phyloP scores from a whole-genome alignment of 2,329 filamentous ascomycete genomes.

The Xylaria polymorpha region DNA sequence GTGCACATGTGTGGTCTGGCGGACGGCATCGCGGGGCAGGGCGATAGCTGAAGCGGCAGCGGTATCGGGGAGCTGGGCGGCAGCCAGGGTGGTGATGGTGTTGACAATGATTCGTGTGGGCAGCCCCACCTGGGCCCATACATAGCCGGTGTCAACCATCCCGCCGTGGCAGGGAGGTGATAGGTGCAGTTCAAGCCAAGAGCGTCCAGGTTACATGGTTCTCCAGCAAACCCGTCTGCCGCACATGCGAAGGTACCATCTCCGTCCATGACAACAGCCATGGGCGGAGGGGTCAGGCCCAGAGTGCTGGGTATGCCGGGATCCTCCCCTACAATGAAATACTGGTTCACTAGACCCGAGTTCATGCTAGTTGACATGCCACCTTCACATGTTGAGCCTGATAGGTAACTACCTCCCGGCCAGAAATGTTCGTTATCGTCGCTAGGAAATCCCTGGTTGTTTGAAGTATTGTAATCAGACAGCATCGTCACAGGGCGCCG shows the following conservation, averaged over 20 bases:
- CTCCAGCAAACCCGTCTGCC: background rate
- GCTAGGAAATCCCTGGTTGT: background rate
- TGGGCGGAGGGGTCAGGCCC: background rate
- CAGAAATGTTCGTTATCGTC: background rate
- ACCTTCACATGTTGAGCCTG: background rate
- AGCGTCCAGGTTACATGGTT: background rate
- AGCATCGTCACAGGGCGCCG: background rate
- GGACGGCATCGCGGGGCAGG: background rate
- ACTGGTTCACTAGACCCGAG: background rate
- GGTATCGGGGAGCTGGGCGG: background rate
- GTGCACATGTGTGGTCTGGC: background rate
- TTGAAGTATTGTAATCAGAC: background rate
- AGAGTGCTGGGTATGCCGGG: background rate
- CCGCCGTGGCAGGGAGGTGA: background rate
- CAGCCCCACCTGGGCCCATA: background rate
- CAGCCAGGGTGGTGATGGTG: background rate
- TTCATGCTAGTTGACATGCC: background rate
- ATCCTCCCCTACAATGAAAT: background rate
- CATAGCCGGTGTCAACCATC: background rate
- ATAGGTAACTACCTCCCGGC: background rate
- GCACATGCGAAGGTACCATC: background rate
- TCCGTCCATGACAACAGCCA: background rate
- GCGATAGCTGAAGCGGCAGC: background rate
- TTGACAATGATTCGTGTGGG: background rate
- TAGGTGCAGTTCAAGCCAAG: too few relatives aligned